Percentiles rank a stretch among this genome's conserved stretches.
phyloP scores from a whole-genome alignment of 768 basidiomycete species.

The Mycena pura region DNA sequence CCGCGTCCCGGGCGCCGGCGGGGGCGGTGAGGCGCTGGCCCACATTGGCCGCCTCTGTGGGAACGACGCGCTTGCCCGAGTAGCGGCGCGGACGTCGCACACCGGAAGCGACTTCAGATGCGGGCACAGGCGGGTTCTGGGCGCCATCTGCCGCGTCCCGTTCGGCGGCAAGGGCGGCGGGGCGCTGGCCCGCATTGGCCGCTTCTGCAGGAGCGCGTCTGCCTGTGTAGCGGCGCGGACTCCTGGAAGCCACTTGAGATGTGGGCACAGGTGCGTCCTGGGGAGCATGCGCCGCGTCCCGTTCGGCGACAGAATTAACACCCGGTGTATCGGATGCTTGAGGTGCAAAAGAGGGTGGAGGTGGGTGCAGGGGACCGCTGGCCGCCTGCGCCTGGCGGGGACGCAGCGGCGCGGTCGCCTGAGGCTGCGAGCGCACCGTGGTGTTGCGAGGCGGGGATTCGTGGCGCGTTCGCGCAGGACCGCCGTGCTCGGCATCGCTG shows the following conservation, averaged over 20 bases:
- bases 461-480: neutral
- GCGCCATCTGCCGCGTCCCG: neutral
- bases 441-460: slow-evolving; percentile 7
- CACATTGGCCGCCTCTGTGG: too few species aligned
- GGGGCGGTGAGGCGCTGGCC: neutral
- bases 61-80: too few species aligned
- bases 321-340: neutral
- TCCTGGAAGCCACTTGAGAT: too few species aligned
- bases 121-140: neutral
- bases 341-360: slow-evolving; percentile 8
- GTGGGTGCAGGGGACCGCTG: neutral
- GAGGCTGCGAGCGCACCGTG: neutral
- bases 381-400: neutral
- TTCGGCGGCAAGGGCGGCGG: neutral
- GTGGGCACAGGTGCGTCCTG: neutral
- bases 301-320: neutral
- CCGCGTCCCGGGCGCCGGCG: neutral
- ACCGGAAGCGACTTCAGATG: too few species aligned
- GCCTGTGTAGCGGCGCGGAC: too few species aligned
- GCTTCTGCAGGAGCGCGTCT: too few species aligned
- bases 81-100: too few species aligned
- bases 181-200: neutral
- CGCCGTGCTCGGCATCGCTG: slow-evolving; percentile 3
- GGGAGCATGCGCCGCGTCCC: neutral
- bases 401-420: neutral